These are phyloP conservation scores for Osmanthus fragrans DNA, from an alignment of 257 asterid species.

Conservation along the genomic window DNA sequence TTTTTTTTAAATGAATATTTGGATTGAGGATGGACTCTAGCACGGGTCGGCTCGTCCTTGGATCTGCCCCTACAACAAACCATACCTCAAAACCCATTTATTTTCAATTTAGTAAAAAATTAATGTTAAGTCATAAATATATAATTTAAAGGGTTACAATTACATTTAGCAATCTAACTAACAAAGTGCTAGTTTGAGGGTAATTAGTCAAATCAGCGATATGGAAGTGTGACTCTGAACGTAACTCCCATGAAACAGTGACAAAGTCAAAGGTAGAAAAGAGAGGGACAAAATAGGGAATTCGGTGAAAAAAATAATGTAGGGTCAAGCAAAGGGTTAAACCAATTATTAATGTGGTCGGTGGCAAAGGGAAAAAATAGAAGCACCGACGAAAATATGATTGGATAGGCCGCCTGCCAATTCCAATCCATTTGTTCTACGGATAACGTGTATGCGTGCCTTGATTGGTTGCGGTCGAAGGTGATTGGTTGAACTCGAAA, in stretches of 20 bases:
- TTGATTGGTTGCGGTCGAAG: no score
- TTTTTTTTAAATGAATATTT: no score
- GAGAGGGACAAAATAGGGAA: background rate
- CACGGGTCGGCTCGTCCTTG: no score
- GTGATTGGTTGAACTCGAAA: no score
- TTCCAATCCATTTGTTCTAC: background rate
- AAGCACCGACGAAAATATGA: conserved; percentile 37
- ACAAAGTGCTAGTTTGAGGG: background rate
- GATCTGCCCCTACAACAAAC: no score
- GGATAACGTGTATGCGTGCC: no score
- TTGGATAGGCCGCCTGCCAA: conserved; percentile 38
- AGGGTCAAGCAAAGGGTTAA: background rate
- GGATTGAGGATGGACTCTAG: no score
- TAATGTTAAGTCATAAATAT: no score
- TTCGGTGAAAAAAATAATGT: background rate
- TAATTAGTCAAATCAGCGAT: background rate
- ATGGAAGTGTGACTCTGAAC: background rate
- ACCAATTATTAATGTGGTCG: background rate
- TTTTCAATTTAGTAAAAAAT: no score
- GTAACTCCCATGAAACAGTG: background rate
- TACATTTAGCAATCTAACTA: no score
- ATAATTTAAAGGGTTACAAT: no score
- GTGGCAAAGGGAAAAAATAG: background rate
- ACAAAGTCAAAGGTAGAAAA: background rate
- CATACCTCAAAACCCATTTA: no score